Percentiles rank a stretch among this genome's conserved stretches.
Evolutionary conservation across 495 filamentous ascomycete species (phyloP).

Genomic region (Rhypophila decipiens): DNA sequence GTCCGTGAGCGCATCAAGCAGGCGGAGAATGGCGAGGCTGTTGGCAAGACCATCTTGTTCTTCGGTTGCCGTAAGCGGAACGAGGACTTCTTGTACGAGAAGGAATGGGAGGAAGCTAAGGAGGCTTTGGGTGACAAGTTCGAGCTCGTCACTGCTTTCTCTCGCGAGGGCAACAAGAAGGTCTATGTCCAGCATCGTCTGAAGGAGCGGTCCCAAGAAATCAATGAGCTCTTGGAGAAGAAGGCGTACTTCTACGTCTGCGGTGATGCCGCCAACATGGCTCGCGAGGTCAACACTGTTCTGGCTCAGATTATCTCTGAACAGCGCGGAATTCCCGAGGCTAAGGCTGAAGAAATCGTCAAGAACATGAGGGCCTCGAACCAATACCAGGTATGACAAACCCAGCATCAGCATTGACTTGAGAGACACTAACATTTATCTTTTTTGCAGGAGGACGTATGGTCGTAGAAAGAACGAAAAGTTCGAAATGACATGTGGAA

Average conservation of each 20-base stretch:
- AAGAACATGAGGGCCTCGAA: conserved; percentile 90
- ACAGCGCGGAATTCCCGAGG: conserved; percentile 69
- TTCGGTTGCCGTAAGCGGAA: conserved; percentile 80
- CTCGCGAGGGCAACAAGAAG: conserved; percentile 75
- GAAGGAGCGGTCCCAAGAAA: conserved; percentile 69
- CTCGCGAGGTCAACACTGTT: conserved; percentile 84
- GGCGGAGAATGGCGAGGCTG: conserved; percentile 70
- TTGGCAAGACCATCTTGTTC: conserved; percentile 88
- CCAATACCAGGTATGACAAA: conserved; percentile 75
- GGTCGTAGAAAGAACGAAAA: conserved; percentile 54
- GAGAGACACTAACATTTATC: conserved; percentile 16
- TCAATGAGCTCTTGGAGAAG: conserved; percentile 79
- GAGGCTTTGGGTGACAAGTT: conserved; percentile 79
- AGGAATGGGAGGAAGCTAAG: conserved; percentile 86
- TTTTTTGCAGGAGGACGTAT: conserved; percentile 66
- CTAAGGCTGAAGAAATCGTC: conserved; percentile 90
- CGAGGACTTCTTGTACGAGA: conserved; percentile 89
- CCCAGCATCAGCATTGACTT: not conserved
- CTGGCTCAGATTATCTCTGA: conserved; percentile 79
- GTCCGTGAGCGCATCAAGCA: conserved; percentile 85
- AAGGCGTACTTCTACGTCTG: conserved; percentile 98
- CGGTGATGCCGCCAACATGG: conserved; percentile 98
- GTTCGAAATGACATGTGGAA: not conserved
- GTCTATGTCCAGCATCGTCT: conserved; percentile 96
- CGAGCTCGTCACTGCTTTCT: conserved; percentile 87